A percentile compares a stretch with the other conserved stretches of the same genome.
phyloP scores from a whole-genome alignment of 257 asterid genomes.

The Rauvolfia tetraphylla region DNA sequence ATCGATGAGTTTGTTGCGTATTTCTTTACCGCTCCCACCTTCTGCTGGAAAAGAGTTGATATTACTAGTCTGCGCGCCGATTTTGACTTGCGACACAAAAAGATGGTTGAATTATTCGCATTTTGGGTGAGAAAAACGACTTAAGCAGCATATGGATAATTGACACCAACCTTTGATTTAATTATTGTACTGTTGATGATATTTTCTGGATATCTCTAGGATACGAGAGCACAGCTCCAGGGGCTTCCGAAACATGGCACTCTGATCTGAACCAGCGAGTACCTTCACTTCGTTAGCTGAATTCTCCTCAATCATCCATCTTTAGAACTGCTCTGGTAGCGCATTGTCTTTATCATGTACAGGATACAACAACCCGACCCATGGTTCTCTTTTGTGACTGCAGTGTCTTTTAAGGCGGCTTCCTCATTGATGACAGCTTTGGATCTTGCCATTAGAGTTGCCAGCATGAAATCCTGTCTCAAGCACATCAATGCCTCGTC shows the following conservation, averaged over 20 bases:
- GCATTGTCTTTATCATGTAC: constrained; percentile 26
- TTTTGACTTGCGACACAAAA: no score
- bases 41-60: no score
- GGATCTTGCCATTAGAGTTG: constrained; percentile 32
- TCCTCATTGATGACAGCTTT: no score
- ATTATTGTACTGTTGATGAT: no score
- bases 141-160: no score
- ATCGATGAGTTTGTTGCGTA: no score
- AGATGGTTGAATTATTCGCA: no score
- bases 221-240: neutral
- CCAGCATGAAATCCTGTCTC: constrained; percentile 34
- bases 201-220: no score
- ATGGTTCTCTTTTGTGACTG: constrained; percentile 24
- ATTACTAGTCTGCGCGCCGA: no score
- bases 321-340: constrained; percentile 8
- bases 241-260: constrained; percentile 39
- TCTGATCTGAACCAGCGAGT: constrained; percentile 37
- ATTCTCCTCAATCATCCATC: constrained; percentile 34
- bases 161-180: no score
- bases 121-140: no score
- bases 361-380: constrained; percentile 31
- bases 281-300: constrained; percentile 30
- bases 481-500: neutral
- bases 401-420: neutral
- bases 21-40: no score